Evolutionary conservation across 2,329 filamentous ascomycete species (phyloP).

Genomic region (Claviceps sp.): DNA sequence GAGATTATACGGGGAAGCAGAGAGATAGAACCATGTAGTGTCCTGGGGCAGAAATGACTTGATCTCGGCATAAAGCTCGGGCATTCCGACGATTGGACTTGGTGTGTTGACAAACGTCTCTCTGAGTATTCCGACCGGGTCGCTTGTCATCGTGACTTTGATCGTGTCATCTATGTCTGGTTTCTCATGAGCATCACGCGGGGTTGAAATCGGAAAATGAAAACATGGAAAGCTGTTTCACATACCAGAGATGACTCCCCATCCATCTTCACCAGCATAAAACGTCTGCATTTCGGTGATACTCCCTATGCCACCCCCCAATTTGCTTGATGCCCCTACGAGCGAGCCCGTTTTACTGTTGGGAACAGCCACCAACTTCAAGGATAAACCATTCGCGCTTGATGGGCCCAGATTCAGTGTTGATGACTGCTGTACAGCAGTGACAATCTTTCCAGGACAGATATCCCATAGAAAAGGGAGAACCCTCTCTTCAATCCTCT

Average conservation of each 20-base stretch:
- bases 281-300: conserved; percentile 53
- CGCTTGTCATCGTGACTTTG: conserved; percentile 74
- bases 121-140: conserved; percentile 65
- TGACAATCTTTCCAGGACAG: conserved; percentile 54
- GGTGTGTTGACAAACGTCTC: conserved; percentile 74
- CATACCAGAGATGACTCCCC: conserved; percentile 65
- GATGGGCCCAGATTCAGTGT: conserved; percentile 52
- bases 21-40: conserved; percentile 84
- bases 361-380: conserved; percentile 43
- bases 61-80: conserved; percentile 63
- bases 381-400: conserved; percentile 58
- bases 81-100: conserved; percentile 64
- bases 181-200: neutral
- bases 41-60: conserved; percentile 36
- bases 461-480: conserved; percentile 69
- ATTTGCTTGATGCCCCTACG: conserved; percentile 34
- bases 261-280: conserved; percentile 65
- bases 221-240: neutral
- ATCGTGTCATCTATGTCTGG: conserved; percentile 89
- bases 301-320: conserved; percentile 39
- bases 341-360: conserved; percentile 30
- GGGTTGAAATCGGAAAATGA: neutral
- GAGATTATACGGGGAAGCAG: conserved; percentile 85
- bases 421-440: conserved; percentile 41
- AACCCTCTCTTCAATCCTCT: conserved; percentile 53